These are phyloP conservation scores for Earliella scabrosa DNA, from an alignment of 1,284 basidiomycete genomes.

Conservation along the genomic window DNA sequence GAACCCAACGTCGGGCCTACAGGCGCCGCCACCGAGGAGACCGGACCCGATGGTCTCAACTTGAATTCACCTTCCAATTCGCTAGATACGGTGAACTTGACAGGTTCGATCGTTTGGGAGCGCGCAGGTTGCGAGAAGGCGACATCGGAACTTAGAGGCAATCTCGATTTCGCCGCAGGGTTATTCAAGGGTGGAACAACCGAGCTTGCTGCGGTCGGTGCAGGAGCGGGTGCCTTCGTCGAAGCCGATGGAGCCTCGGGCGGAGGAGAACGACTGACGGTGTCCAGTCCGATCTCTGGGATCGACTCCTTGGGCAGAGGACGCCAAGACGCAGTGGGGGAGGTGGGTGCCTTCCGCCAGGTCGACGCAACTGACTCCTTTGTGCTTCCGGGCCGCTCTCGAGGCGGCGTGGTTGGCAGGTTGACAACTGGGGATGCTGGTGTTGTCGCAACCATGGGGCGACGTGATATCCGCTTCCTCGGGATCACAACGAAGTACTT, in stretches of 20 bases:
- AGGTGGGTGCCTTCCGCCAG: slow-evolving; percentile 52
- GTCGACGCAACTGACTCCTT: slow-evolving; percentile 49
- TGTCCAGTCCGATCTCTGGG: slow-evolving; percentile 40
- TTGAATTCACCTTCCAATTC: slow-evolving; percentile 58
- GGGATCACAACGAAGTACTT: slow-evolving; percentile 64
- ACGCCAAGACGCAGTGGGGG: slow-evolving; percentile 16
- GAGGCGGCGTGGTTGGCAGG: slow-evolving; percentile 42
- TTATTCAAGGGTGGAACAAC: slow-evolving; percentile 16
- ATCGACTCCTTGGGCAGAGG: slow-evolving; percentile 11
- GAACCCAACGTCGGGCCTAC: slow-evolving; percentile 29
- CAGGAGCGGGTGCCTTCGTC: slow-evolving; percentile 10
- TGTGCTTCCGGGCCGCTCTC: slow-evolving; percentile 37
- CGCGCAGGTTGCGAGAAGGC: slow-evolving; percentile 71
- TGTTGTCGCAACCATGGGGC: background rate
- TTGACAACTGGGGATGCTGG: slow-evolving; percentile 39
- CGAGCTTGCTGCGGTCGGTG: slow-evolving; percentile 28
- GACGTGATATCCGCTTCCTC: slow-evolving; percentile 27
- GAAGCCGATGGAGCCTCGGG: slow-evolving; percentile 41
- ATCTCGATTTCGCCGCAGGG: slow-evolving; percentile 49
- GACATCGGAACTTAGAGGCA: slow-evolving; percentile 69
- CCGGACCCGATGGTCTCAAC: slow-evolving; percentile 1
- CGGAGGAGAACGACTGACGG: slow-evolving; percentile 64
- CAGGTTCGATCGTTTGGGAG: slow-evolving; percentile 49
- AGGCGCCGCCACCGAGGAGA: no score
- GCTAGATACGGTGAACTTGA: slow-evolving; percentile 77